Conservation (phyloP, 1,284 basidiomycete genomes). For the Peniophora sp. region DNA sequence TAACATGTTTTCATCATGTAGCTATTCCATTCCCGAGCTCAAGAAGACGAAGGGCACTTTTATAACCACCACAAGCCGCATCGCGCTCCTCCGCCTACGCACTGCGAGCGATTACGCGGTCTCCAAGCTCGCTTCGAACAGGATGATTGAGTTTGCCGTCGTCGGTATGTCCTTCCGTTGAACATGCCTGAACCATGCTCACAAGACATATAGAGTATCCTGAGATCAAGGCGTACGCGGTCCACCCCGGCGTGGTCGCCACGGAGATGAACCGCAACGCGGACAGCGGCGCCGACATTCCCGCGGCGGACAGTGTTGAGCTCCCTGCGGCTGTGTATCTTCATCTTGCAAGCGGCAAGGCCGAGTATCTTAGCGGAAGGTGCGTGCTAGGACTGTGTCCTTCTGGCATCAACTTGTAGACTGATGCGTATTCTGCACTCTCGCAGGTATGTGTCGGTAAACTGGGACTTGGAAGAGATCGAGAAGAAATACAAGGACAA, state of each 20-base stretch:
- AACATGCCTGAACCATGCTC: neutral
- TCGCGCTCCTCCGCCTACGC: neutral
- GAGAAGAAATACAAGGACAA: neutral
- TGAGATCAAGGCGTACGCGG: neutral
- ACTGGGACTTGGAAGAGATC: neutral
- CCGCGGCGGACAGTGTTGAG: neutral
- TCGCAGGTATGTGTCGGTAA: neutral
- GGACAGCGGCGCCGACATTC: neutral
- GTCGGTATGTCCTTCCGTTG: neutral
- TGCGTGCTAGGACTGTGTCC: no score
- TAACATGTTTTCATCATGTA: neutral
- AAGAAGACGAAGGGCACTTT: neutral
- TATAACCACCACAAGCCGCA: neutral
- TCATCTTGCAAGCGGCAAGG: constrained; percentile 7
- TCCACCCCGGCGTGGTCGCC: neutral
- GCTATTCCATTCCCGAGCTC: neutral
- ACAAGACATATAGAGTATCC: neutral
- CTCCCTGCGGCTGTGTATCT: constrained; percentile 6
- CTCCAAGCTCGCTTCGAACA: neutral
- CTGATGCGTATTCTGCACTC: no score
- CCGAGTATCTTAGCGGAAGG: constrained; percentile 8
- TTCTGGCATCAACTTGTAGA: no score
- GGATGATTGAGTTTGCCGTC: neutral
- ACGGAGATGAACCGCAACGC: neutral
- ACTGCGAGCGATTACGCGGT: neutral